Evolutionary conservation across 169 alveolate species (phyloP).

Genomic region (Plasmodium billcollinsi): DNA sequence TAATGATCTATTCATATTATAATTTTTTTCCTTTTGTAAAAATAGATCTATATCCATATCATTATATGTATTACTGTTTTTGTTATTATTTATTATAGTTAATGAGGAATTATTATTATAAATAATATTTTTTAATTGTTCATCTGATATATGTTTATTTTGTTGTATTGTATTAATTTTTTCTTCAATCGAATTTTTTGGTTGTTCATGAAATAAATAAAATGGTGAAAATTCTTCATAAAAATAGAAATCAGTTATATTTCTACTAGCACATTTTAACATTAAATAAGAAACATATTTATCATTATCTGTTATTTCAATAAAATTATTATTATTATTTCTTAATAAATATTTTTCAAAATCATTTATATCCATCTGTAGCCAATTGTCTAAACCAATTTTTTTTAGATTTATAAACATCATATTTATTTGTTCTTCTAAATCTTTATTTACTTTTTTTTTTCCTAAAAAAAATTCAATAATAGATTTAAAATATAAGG

Average conservation of each 20-base stretch:
- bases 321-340: constrained; percentile 61
- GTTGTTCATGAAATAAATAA: constrained; percentile 70
- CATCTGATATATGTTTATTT: constrained; percentile 71
- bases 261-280: constrained; percentile 75
- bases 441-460: constrained; percentile 34
- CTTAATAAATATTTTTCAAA: constrained; percentile 69
- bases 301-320: constrained; percentile 53
- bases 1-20: constrained; percentile 68
- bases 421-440: constrained; percentile 71
- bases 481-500: constrained; percentile 56
- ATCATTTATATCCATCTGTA: constrained; percentile 71
- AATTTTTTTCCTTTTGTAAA: constrained; percentile 63
- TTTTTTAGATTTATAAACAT: constrained; percentile 75
- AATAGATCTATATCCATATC: constrained; percentile 75
- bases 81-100: constrained; percentile 21
- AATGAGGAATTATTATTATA: constrained; percentile 31
- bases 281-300: constrained; percentile 39
- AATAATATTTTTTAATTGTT: constrained; percentile 67
- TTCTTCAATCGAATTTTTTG: constrained; percentile 64
- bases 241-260: constrained; percentile 68
- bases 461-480: constrained; percentile 66
- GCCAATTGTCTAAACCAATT: constrained; percentile 69
- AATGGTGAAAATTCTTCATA: constrained; percentile 76
- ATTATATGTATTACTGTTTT: background rate
- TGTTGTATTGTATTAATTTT: constrained; percentile 42